phyloP scores from a whole-genome alignment of 1,139 yeast species.

The Yamadazyma triangularis region DNA sequence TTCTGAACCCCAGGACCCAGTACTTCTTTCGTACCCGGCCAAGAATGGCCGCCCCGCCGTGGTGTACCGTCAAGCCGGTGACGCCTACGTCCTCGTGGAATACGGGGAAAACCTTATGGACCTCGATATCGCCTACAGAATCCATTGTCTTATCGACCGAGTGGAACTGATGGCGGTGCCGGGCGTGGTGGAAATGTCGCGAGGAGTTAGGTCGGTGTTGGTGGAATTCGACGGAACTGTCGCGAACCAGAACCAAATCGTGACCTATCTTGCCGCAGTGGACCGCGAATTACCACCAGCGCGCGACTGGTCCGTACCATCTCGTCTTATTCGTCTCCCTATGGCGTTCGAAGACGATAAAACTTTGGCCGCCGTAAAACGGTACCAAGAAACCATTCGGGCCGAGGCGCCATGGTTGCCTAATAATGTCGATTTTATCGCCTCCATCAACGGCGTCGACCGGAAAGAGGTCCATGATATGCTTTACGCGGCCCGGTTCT shows the following conservation, averaged over 20 bases:
- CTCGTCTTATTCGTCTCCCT: slow-evolving; percentile 80
- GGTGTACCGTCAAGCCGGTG: slow-evolving; percentile 95
- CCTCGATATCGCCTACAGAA: slow-evolving; percentile 78
- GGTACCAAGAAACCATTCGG: slow-evolving; percentile 91
- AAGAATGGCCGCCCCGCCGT: slow-evolving; percentile 61
- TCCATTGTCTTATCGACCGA: slow-evolving; percentile 73
- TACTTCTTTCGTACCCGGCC: slow-evolving; percentile 47
- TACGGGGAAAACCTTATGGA: slow-evolving; percentile 89
- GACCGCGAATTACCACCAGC: slow-evolving; percentile 71
- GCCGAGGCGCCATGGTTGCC: slow-evolving; percentile 97
- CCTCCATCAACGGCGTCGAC: slow-evolving; percentile 75
- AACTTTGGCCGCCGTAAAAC: slow-evolving; percentile 81
- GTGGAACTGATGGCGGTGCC: slow-evolving; percentile 59
- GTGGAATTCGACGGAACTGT: slow-evolving; percentile 78
- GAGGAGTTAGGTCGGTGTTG: slow-evolving; percentile 92
- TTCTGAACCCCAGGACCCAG: slow-evolving; percentile 53
- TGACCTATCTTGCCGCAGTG: slow-evolving; percentile 62
- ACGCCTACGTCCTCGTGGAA: slow-evolving; percentile 83
- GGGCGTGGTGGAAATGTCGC: slow-evolving; percentile 93
- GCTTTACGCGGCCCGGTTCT: slow-evolving; percentile 82
- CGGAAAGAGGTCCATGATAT: slow-evolving; percentile 75
- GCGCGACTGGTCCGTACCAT: slow-evolving; percentile 80
- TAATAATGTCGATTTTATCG: slow-evolving; percentile 92
- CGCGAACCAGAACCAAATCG: slow-evolving; percentile 57
- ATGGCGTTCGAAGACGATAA: slow-evolving; percentile 94